These are phyloP conservation scores for Alternaria sp. DNA, from an alignment of 2,329 filamentous ascomycete genomes.

Conservation along the genomic window DNA sequence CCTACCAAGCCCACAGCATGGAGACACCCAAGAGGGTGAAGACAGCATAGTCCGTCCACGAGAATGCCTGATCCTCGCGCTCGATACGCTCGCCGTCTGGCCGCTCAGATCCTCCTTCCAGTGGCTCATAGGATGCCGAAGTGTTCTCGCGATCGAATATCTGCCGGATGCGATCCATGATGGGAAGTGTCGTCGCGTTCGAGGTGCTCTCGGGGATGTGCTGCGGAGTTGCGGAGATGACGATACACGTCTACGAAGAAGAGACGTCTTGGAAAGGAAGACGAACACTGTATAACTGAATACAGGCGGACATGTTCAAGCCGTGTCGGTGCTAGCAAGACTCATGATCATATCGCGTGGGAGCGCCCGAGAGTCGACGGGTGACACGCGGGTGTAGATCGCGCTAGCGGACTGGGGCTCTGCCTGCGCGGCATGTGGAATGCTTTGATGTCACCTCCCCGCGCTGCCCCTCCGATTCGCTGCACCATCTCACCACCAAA, in stretches of 20 bases:
- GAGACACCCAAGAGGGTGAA: constrained; percentile 86
- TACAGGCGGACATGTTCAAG: constrained; percentile 32
- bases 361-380: constrained; percentile 9
- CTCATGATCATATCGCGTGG: constrained; percentile 25
- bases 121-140: constrained; percentile 44
- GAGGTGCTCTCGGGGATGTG: constrained; percentile 6
- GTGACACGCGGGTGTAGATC: constrained; percentile 1
- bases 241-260: constrained; percentile 12
- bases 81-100: constrained; percentile 44
- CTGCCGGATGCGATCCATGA: constrained; percentile 46
- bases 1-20: constrained; percentile 97
- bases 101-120: constrained; percentile 45
- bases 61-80: constrained; percentile 62
- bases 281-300: neutral
- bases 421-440: constrained; percentile 12
- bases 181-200: constrained; percentile 5
- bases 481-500: constrained; percentile 2
- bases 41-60: constrained; percentile 83
- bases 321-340: constrained; percentile 3
- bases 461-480: constrained; percentile 19
- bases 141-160: constrained; percentile 38
- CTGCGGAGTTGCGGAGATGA: constrained; percentile 2
- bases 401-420: constrained; percentile 10
- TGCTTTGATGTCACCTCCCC: constrained; percentile 16
- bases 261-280: constrained; percentile 6